phyloP scores from a whole-genome alignment of 164 flowering plant genomes.

The Vitis rupestris region DNA sequence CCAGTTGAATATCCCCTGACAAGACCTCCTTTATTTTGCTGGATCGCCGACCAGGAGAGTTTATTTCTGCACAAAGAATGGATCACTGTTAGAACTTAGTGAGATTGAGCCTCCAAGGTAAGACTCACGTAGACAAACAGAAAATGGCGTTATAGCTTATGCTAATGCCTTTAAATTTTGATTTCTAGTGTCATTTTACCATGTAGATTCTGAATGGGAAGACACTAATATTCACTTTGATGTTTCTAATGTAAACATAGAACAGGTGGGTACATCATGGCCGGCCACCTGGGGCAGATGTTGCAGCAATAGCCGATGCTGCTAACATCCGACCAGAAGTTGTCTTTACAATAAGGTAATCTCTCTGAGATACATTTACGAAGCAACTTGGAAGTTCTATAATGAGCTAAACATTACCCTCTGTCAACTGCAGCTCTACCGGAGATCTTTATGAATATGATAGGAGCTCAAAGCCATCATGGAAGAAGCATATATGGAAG shows the following conservation, averaged over 20 bases:
- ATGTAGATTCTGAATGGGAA: conserved; percentile 10
- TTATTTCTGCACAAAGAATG: conserved; percentile 63
- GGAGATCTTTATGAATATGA: conserved; percentile 86
- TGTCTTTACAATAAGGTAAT: conserved; percentile 66
- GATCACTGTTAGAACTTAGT: conserved; percentile 60
- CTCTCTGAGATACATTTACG: conserved; percentile 3
- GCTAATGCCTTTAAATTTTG: not conserved
- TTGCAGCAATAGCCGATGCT: conserved; percentile 73
- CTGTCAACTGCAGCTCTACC: conserved; percentile 51
- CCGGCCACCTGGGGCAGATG: conserved; percentile 73
- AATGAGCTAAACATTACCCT: conserved; percentile 17
- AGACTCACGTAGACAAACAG: not conserved
- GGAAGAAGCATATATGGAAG: conserved; percentile 81
- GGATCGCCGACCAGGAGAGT: conserved; percentile 45
- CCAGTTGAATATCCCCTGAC: not conserved
- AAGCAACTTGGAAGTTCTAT: not conserved
- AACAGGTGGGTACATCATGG: conserved; percentile 81
- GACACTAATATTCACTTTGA: conserved; percentile 10
- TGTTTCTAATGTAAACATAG: conserved; percentile 10
- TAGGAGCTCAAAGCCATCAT: conserved; percentile 65
- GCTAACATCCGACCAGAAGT: conserved; percentile 51
- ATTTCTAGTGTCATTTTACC: conserved; percentile 4
- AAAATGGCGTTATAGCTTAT: not conserved
- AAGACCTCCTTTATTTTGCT: conserved; percentile 15
- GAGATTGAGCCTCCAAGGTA: conserved; percentile 60